Evolutionary conservation across 176 grass and related monocot genomes (phyloP).

Genomic region (Urochloa ruziziensis): DNA sequence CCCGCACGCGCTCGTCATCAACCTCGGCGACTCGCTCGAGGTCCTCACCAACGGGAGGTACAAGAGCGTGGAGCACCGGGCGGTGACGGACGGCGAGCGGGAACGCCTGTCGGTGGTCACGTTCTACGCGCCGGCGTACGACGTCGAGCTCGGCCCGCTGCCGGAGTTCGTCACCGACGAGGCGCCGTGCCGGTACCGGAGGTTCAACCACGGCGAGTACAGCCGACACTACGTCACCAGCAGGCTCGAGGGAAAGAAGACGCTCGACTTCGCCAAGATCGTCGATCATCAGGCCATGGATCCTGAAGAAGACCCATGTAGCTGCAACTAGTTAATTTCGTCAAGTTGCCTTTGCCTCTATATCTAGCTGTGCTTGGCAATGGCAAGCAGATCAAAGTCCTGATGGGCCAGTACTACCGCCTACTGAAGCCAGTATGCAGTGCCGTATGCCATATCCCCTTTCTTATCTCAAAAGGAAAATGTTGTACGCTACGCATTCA

Average conservation of each 20-base stretch:
- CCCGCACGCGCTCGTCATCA: slow-evolving; percentile 59
- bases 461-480: not conserved
- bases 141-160: slow-evolving; percentile 73
- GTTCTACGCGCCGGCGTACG: slow-evolving; percentile 89
- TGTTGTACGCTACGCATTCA: not conserved
- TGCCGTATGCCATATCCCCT: not conserved
- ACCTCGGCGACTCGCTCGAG: slow-evolving; percentile 73
- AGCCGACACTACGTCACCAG: slow-evolving; percentile 81
- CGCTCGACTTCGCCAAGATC: slow-evolving; percentile 80
- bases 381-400: not conserved
- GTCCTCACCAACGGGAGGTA: slow-evolving; percentile 84
- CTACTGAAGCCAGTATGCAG: no score
- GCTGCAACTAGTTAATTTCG: not conserved
- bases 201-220: slow-evolving; percentile 90
- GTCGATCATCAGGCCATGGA: not conserved
- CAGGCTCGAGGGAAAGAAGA: slow-evolving; percentile 88
- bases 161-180: slow-evolving; percentile 57
- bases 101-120: slow-evolving; percentile 69
- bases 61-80: slow-evolving; percentile 93
- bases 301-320: not conserved
- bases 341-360: not conserved
- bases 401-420: not conserved
- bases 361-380: not conserved
- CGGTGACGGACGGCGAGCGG: slow-evolving; percentile 42
- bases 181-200: slow-evolving; percentile 54